Percentiles rank a stretch among this genome's conserved stretches.
Evolutionary conservation across 2,329 filamentous ascomycete species (phyloP).

Genomic region (Ophiosphaerella herpotricha): DNA sequence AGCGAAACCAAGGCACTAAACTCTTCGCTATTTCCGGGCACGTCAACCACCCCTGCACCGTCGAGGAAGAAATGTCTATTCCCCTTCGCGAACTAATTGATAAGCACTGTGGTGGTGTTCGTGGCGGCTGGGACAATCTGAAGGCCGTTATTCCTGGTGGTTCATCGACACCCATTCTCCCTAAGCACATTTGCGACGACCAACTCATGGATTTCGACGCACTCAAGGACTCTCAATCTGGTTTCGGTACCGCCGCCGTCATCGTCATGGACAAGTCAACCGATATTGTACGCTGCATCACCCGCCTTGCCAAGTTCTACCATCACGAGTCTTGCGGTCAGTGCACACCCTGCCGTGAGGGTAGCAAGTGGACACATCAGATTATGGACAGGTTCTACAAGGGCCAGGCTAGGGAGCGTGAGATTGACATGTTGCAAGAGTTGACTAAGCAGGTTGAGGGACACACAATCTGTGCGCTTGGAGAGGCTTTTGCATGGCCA

Average conservation of each 20-base stretch:
- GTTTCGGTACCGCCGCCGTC: slow-evolving; percentile 94
- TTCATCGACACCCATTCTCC: slow-evolving; percentile 93
- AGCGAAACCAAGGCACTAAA: slow-evolving; percentile 96
- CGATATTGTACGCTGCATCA: slow-evolving; percentile 92
- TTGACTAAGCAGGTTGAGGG: slow-evolving; percentile 99
- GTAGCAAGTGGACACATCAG: slow-evolving; percentile 98
- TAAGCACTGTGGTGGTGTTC: slow-evolving; percentile 95
- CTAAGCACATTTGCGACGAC: slow-evolving; percentile 86
- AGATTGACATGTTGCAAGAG: slow-evolving; percentile 99
- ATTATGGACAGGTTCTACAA: slow-evolving; percentile 97
- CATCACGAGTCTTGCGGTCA: slow-evolving; percentile 98
- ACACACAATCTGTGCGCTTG: slow-evolving; percentile 96
- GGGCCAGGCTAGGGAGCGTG: slow-evolving; percentile 82
- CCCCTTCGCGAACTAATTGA: slow-evolving; percentile 95
- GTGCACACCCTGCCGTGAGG: slow-evolving; percentile 99
- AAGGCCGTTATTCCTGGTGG: slow-evolving; percentile 94
- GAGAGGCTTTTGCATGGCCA: slow-evolving; percentile 98
- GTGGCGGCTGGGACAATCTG: slow-evolving; percentile 97
- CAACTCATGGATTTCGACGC: slow-evolving; percentile 99
- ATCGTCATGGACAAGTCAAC: slow-evolving; percentile 99
- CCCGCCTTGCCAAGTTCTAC: slow-evolving; percentile 94
- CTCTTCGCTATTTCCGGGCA: slow-evolving; percentile 98
- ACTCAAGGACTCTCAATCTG: slow-evolving; percentile 95
- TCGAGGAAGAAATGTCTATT: slow-evolving; percentile 99
- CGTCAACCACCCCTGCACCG: slow-evolving; percentile 97